Percentiles rank a stretch among this genome's conserved stretches.
These are phyloP conservation scores for Alliaria petiolata DNA, from an alignment of 345 rosid species.

Conservation along the genomic window DNA sequence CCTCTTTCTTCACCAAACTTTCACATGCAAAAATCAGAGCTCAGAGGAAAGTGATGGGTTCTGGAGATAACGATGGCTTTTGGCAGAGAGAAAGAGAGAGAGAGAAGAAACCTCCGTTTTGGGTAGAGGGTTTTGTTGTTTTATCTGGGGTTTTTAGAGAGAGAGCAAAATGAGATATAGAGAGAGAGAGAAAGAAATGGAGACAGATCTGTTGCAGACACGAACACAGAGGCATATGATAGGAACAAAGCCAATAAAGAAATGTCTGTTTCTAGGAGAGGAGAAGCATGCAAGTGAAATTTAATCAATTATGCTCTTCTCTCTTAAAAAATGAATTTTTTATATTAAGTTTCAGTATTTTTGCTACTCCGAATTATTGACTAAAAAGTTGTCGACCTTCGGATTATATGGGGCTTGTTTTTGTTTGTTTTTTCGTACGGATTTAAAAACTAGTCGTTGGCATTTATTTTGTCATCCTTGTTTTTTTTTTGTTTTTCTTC, in stretches of 20 bases:
- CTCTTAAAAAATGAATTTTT: neutral
- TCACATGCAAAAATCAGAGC: conserved; percentile 63
- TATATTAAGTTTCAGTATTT: neutral
- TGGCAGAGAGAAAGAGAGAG: conserved; percentile 2
- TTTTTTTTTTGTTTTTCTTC: neutral
- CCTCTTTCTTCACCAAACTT: conserved; percentile 47
- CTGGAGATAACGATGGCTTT: conserved; percentile 44
- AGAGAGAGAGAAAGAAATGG: neutral
- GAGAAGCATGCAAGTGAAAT: conserved; percentile 21
- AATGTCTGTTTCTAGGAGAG: conserved; percentile 40
- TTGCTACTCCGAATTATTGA: neutral
- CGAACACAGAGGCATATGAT: conserved; percentile 18
- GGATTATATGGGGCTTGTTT: neutral
- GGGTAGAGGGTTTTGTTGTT: conserved; percentile 14
- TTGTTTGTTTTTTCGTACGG: neutral
- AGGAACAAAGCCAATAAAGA: conserved; percentile 44
- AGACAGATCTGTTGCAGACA: conserved; percentile 36
- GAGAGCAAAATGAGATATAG: neutral
- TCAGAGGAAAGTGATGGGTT: conserved; percentile 34
- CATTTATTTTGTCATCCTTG: conserved; percentile 5
- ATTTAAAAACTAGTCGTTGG: conserved; percentile 21
- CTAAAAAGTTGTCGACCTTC: neutral
- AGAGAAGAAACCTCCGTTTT: neutral
- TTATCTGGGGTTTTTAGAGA: neutral
- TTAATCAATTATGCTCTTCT: neutral